Evolutionary conservation across 139 green algal genomes (phyloP).

Genomic region (Micromonas pusilla): DNA sequence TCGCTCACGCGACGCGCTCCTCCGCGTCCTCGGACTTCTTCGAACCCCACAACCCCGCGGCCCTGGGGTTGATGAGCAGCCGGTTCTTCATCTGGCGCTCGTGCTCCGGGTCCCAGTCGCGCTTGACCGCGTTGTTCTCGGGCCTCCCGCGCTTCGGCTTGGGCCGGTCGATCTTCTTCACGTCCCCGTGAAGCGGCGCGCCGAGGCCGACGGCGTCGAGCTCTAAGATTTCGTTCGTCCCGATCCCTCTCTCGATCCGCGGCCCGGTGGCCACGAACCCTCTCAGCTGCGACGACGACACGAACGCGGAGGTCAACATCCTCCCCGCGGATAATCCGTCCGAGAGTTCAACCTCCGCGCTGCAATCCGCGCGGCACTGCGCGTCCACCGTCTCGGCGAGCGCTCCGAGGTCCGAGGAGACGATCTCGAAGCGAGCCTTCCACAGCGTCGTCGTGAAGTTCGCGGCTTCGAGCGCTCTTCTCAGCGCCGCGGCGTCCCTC

Average conservation of each 20-base stretch:
- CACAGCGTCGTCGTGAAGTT: not conserved
- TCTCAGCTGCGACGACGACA: not conserved
- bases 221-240: not conserved
- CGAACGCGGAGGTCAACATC: too few relatives aligned
- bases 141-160: not conserved
- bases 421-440: not conserved
- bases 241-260: not conserved
- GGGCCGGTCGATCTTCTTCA: not conserved
- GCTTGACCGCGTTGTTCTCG: not conserved
- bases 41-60: too few relatives aligned
- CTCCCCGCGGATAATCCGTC: too few relatives aligned
- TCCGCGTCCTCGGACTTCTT: too few relatives aligned
- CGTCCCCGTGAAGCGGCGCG: not conserved
- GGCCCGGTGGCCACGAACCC: not conserved
- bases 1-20: too few relatives aligned
- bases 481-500: not conserved
- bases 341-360: too few relatives aligned
- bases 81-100: too few relatives aligned
- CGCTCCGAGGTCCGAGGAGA: not conserved
- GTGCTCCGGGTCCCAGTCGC: not conserved
- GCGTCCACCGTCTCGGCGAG: not conserved
- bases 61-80: too few relatives aligned
- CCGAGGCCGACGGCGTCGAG: not conserved
- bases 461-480: not conserved
- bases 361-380: too few relatives aligned